Percentiles rank a stretch among this genome's conserved stretches.
Evolutionary conservation across 176 grass and related monocot species (phyloP).

Genomic region (Juncus effusus): DNA sequence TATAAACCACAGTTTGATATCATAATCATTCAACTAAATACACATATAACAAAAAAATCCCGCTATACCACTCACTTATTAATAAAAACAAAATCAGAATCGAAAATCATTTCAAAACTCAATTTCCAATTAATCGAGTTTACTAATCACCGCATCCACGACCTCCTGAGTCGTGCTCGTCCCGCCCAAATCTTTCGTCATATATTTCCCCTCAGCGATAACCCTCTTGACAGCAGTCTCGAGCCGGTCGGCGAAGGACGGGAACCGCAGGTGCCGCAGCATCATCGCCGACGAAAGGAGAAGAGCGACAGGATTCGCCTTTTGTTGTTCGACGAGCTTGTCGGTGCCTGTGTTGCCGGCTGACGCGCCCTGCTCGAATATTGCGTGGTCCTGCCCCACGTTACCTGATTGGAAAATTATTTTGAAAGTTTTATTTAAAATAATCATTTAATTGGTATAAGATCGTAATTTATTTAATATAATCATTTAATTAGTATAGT

Average conservation of each 20-base stretch:
- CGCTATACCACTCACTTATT: background rate
- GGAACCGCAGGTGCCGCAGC: conserved; percentile 86
- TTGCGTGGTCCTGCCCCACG: conserved; percentile 86
- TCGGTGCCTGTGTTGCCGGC: conserved; percentile 80
- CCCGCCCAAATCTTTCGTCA: conserved; percentile 82
- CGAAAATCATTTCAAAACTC: conserved; percentile 9
- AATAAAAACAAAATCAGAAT: background rate
- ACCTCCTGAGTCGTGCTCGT: conserved; percentile 82
- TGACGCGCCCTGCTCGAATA: conserved; percentile 98
- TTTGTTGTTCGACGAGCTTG: conserved; percentile 65
- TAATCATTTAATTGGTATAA: no score
- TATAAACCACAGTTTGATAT: background rate
- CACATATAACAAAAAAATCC: conserved; percentile 9
- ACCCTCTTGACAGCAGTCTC: conserved; percentile 79
- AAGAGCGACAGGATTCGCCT: conserved; percentile 78
- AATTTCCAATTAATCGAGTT: conserved; percentile 46
- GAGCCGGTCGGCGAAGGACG: conserved; percentile 78
- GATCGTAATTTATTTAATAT: background rate
- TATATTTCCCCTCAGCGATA: conserved; percentile 47
- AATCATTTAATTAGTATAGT: background rate
- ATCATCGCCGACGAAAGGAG: conserved; percentile 92
- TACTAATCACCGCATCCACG: conserved; percentile 70
- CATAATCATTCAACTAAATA: background rate
- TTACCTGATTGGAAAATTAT: conserved; percentile 49
- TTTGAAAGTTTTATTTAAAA: no score